Percentiles rank a stretch among this genome's conserved stretches.
Conservation (phyloP, 352 stramenopile species). For the Phytophthora podocarpi region DNA sequence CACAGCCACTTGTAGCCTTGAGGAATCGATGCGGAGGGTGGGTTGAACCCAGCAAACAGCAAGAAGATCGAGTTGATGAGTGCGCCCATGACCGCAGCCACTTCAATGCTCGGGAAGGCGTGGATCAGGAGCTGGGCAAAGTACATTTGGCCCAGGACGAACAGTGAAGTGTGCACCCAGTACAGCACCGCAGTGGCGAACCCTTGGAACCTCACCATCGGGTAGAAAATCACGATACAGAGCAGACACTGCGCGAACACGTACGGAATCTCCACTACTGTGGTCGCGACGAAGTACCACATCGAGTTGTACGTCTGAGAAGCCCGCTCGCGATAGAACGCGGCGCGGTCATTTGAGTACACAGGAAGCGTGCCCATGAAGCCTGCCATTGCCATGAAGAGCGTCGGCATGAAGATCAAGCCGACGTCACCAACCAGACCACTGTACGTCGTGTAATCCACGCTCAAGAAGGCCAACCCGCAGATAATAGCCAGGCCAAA, state of each 20-base stretch:
- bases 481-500: constrained; percentile 24
- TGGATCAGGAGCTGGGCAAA: constrained; percentile 19
- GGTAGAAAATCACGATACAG: constrained; percentile 15
- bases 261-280: constrained; percentile 15
- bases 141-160: constrained; percentile 20
- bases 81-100: constrained; percentile 11
- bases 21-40: constrained; percentile 2
- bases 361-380: constrained; percentile 52
- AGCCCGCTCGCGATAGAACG: constrained; percentile 22
- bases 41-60: constrained; percentile 15
- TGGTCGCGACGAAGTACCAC: constrained; percentile 24
- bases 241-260: constrained; percentile 10
- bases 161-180: constrained; percentile 12
- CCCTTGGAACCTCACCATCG: constrained; percentile 15
- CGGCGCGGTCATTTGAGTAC: constrained; percentile 7
- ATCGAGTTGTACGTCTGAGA: constrained; percentile 21
- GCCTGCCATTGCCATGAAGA: constrained; percentile 73
- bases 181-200: constrained; percentile 16
- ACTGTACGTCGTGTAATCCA: constrained; percentile 28
- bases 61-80: constrained; percentile 19
- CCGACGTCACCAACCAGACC: constrained; percentile 13
- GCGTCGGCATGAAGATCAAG: constrained; percentile 75
- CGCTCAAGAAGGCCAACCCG: constrained; percentile 16
- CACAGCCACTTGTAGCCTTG: constrained; percentile 2
- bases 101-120: constrained; percentile 18